Evolutionary conservation across 352 stramenopile genomes (phyloP), one percentile per base, ranked within the genome.

Genomic region (Globisporangium carolinianum): DNA sequence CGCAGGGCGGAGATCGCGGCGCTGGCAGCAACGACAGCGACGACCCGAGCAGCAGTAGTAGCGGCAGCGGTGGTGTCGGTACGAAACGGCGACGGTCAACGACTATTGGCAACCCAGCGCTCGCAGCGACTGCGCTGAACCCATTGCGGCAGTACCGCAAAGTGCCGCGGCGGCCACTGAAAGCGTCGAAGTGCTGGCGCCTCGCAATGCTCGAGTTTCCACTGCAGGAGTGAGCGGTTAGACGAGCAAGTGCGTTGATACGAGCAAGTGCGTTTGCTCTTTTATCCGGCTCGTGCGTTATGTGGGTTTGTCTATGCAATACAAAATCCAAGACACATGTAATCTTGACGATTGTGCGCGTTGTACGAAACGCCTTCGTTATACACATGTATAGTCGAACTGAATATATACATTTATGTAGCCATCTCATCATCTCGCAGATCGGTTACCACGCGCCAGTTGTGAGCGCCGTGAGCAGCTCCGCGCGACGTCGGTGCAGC

Each of bases 121-220:
- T 32, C 24, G 24, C 3, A 32, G 24, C 24, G 24, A 32, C 24
- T 32, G 24, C 24, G 24, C 24, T 32, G 24, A 32, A 32, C 24
- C 24, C 39, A 43, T 18, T 38, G 8, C 55, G 65, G 15, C 54
- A 75, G 36, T 91, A 88, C 46, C 81, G 81, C 0, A 89, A 86
- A 59, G 73, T 91, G 18, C 81, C 81, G 0, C 82, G 67, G 47
- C 67, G 81, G 24, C 81, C 81, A 6, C 53, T 91, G 14, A 91
- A 91, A 53, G 79, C 81, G 17, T 76, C 79, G 12, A 91, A 91
- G 60, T 79, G 68, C 50, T 91, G 81, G 81, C 83, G 83, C 50
- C 74, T 78, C 32, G 72, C 18, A 70, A 65, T n/a, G 24, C 73
- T 78, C 9, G 62, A 62, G 52, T 62, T 84, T 36, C 62, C 62